phyloP scores from a whole-genome alignment of 805 yeast species.

The Saturnispora sanitii region DNA sequence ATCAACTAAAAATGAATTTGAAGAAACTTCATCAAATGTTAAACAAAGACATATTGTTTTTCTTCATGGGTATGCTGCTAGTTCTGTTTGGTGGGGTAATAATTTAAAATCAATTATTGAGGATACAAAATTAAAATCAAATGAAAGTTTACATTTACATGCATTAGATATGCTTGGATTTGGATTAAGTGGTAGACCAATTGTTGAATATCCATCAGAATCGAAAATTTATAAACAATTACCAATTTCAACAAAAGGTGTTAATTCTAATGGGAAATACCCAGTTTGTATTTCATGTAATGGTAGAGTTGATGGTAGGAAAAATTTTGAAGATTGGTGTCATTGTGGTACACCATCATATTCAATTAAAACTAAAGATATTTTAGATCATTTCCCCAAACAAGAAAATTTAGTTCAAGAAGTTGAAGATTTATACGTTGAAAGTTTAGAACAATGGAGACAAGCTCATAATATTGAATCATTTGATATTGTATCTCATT shows the following conservation, averaged over 20 bases:
- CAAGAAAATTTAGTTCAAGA: conserved; percentile 32
- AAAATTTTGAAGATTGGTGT: conserved; percentile 6
- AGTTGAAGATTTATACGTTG: conserved; percentile 48
- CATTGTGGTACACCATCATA: conserved; percentile 3
- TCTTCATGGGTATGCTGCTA: conserved; percentile 50
- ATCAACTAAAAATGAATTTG: too few relatives aligned
- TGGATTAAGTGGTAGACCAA: conserved; percentile 44
- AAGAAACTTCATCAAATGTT: not conserved
- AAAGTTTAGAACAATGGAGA: conserved; percentile 61
- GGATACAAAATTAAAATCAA: conserved; percentile 14
- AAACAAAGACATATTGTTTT: conserved; percentile 33
- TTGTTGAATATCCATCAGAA: conserved; percentile 19
- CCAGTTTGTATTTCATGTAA: conserved; percentile 10
- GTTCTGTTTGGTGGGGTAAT: conserved; percentile 46
- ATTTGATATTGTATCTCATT: conserved; percentile 64
- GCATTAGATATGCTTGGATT: conserved; percentile 44
- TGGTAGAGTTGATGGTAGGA: conserved; percentile 13
- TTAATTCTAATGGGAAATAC: conserved; percentile 11
- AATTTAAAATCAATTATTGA: conserved; percentile 37
- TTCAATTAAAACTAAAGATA: conserved; percentile 6
- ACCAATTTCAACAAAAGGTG: conserved; percentile 18
- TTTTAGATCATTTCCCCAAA: conserved; percentile 20
- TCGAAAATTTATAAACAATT: conserved; percentile 18
- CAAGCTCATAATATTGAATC: conserved; percentile 34
- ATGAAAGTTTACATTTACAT: conserved; percentile 23